Percentiles rank a stretch among this genome's conserved stretches.
These are phyloP conservation scores for Eucalyptus tenuipes DNA, from an alignment of 345 rosid genomes.

Conservation along the genomic window DNA sequence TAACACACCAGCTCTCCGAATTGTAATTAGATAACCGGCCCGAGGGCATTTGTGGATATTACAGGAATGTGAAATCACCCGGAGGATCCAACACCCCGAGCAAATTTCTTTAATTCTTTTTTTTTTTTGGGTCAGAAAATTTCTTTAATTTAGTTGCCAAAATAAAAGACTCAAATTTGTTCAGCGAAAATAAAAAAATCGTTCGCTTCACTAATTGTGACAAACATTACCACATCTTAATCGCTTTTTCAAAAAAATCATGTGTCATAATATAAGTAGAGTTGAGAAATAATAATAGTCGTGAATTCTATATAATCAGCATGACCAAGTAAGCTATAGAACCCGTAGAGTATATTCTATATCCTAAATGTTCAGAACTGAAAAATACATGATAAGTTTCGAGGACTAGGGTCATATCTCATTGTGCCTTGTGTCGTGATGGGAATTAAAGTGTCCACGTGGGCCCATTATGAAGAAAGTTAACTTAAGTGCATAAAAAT, in stretches of 20 bases:
- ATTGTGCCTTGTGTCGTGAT: neutral
- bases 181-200: neutral
- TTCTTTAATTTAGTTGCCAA: neutral
- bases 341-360: fast-evolving
- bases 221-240: neutral
- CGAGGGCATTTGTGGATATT: neutral
- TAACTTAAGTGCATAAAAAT: neutral
- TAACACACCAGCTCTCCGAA: neutral
- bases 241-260: too few species aligned
- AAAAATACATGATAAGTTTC: neutral
- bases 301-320: fast-evolving
- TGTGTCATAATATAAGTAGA: fast-evolving
- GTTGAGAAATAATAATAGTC: fast-evolving
- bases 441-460: fast-evolving
- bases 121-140: too few species aligned
- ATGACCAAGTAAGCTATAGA: fast-evolving
- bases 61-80: fast-evolving
- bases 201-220: neutral
- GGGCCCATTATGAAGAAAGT: neutral
- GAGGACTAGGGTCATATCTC: fast-evolving
- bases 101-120: neutral
- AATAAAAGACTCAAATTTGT: neutral
- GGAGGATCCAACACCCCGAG: neutral
- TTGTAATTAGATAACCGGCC: neutral
- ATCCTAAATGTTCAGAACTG: fast-evolving